Evolutionary conservation across 2,329 filamentous ascomycete genomes (phyloP).

Genomic region (Emergomyces pasteurianus): DNA sequence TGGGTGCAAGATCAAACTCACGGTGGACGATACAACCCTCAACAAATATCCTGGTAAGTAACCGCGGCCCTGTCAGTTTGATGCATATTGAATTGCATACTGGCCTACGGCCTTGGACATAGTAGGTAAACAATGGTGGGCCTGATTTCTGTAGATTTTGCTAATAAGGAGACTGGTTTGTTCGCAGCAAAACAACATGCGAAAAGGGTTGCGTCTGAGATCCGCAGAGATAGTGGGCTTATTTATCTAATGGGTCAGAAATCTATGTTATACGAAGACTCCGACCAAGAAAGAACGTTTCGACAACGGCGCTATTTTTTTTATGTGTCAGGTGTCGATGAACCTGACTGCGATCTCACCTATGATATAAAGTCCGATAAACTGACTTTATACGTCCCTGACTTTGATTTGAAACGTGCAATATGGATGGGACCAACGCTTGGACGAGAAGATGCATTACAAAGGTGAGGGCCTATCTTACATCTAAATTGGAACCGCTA

Average conservation of each 20-base stretch:
- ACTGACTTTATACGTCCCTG: conserved; percentile 62
- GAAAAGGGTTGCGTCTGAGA: conserved; percentile 32
- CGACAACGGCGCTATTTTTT: conserved; percentile 52
- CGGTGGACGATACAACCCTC: conserved; percentile 17
- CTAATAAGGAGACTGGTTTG: neutral
- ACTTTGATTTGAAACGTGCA: conserved; percentile 43
- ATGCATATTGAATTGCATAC: neutral
- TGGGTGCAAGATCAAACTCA: conserved; percentile 21
- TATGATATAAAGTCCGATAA: conserved; percentile 49
- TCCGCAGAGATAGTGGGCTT: conserved; percentile 33
- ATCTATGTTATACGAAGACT: conserved; percentile 43
- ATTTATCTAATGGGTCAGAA: conserved; percentile 46
- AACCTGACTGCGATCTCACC: conserved; percentile 43
- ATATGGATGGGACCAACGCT: conserved; percentile 34
- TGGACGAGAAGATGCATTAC: conserved; percentile 45
- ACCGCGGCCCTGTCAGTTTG: neutral
- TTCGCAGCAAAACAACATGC: conserved; percentile 39
- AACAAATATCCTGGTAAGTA: conserved; percentile 32
- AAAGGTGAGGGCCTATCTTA: conserved; percentile 19
- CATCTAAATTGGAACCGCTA: neutral
- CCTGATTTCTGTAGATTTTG: neutral
- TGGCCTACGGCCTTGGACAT: neutral
- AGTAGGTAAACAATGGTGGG: neutral
- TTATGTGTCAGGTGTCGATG: conserved; percentile 45
- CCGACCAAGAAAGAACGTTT: conserved; percentile 43